Percentiles rank a stretch among this genome's conserved stretches.
phyloP scores from a whole-genome alignment of 148 eudicot genomes.

The Nepenthes mirabilis region DNA sequence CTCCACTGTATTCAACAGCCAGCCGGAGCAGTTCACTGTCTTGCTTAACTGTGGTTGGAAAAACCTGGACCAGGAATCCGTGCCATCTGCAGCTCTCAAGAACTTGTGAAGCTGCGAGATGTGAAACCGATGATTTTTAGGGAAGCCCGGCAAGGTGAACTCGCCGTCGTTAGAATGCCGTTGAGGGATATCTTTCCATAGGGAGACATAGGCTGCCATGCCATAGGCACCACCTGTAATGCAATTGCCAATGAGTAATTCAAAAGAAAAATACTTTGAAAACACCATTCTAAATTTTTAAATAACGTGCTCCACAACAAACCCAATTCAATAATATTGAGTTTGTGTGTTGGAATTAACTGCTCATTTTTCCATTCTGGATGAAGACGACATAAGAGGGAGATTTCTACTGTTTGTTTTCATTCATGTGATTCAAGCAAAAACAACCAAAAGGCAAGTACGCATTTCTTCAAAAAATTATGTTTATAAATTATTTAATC shows the following conservation, averaged over 20 bases:
- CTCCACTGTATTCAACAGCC: conserved; percentile 54
- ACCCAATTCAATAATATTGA: too few relatives aligned
- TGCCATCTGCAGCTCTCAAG: conserved; percentile 44
- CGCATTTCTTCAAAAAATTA: too few relatives aligned
- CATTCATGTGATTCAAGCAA: background rate
- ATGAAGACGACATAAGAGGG: too few relatives aligned
- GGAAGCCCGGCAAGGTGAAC: conserved; percentile 54
- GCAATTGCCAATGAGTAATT: background rate
- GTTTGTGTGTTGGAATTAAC: too few relatives aligned
- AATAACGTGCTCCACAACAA: too few relatives aligned
- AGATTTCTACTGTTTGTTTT: background rate
- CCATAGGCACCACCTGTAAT: conserved; percentile 68
- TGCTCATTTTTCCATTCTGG: too few relatives aligned
- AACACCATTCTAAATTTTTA: too few relatives aligned
- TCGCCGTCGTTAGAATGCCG: conserved; percentile 22
- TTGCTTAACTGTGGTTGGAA: conserved; percentile 35
- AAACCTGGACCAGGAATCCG: conserved; percentile 48
- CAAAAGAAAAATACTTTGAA: too few relatives aligned
- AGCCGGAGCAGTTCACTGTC: conserved; percentile 29
- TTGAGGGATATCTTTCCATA: conserved; percentile 71
- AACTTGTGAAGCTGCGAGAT: conserved; percentile 36
- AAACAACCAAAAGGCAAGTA: too few relatives aligned
- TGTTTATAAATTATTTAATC: too few relatives aligned
- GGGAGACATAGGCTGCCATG: conserved; percentile 33
- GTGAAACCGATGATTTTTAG: conserved; percentile 28